A percentile compares a stretch with the other conserved stretches of the same genome.
Conservation (phyloP, 2,329 filamentous ascomycete genomes). For the Leptographium lundbergii region DNA sequence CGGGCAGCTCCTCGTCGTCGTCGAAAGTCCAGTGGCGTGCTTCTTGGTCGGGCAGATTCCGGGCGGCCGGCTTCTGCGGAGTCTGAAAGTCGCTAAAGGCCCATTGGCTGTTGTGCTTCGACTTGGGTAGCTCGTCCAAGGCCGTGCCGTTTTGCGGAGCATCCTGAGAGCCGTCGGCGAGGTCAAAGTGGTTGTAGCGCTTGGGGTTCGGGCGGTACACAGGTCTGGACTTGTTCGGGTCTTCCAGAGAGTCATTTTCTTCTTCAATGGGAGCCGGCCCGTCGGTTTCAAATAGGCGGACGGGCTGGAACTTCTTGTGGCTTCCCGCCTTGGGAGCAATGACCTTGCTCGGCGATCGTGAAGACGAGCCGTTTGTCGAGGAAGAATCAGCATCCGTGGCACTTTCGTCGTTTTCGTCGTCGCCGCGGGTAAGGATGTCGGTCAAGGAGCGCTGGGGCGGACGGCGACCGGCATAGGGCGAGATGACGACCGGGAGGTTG, state of each 20-base stretch:
- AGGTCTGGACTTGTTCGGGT: slow-evolving; percentile 24
- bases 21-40: slow-evolving; percentile 63
- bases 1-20: slow-evolving; percentile 43
- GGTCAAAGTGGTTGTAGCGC: slow-evolving; percentile 79
- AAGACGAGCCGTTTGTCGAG: slow-evolving; percentile 16
- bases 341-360: slow-evolving; percentile 25
- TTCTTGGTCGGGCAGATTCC: slow-evolving; percentile 51
- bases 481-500: slow-evolving; percentile 18
- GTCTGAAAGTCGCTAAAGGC: slow-evolving; percentile 80
- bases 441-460: slow-evolving; percentile 53
- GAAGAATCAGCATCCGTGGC: neutral
- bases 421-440: slow-evolving; percentile 54
- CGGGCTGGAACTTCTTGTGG: slow-evolving; percentile 49
- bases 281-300: slow-evolving; percentile 44
- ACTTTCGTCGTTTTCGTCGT: slow-evolving; percentile 17
- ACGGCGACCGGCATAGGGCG: slow-evolving; percentile 39
- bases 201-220: slow-evolving; percentile 55
- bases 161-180: slow-evolving; percentile 51
- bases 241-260: slow-evolving; percentile 27
- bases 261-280: slow-evolving; percentile 18
- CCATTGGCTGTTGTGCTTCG: slow-evolving; percentile 67
- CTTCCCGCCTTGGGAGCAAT: slow-evolving; percentile 39
- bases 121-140: slow-evolving; percentile 31
- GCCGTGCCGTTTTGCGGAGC: slow-evolving; percentile 27
- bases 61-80: slow-evolving; percentile 60